Percentiles rank a stretch among this genome's conserved stretches.
Conservation (phyloP, 2,329 filamentous ascomycete genomes). For the Aureobasidium lini region DNA sequence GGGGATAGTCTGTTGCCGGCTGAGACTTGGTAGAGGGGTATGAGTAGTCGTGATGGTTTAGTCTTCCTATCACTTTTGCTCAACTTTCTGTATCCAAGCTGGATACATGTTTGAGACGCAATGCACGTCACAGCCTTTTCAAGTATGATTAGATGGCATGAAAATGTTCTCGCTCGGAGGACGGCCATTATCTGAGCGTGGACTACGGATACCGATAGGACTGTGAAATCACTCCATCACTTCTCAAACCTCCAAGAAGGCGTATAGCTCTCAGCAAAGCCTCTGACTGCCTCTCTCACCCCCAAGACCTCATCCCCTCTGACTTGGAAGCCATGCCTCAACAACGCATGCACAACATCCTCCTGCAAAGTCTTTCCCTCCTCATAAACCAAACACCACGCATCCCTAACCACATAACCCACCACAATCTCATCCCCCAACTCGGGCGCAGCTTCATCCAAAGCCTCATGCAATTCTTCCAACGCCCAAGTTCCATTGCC, state of each 20-base stretch:
- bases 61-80: neutral
- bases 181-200: neutral
- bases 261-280: neutral
- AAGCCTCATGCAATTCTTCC: constrained; percentile 11
- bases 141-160: no score
- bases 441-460: constrained; percentile 6
- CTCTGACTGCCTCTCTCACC: neutral
- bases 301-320: neutral
- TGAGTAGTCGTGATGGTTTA: neutral
- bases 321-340: constrained; percentile 1
- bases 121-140: no score
- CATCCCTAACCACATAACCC: constrained; percentile 3
- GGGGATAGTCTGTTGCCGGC: constrained; percentile 8
- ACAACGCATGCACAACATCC: constrained; percentile 4
- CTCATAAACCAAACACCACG: constrained; percentile 12
- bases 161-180: neutral
- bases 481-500: constrained; percentile 10
- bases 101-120: no score
- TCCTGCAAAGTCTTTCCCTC: constrained; percentile 6
- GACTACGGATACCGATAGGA: neutral
- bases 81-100: no score
- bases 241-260: neutral
- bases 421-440: constrained; percentile 12
- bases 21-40: constrained; percentile 1
- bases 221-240: neutral